Conservation (phyloP, 768 basidiomycete genomes). For the Pleurotus platypus region DNA sequence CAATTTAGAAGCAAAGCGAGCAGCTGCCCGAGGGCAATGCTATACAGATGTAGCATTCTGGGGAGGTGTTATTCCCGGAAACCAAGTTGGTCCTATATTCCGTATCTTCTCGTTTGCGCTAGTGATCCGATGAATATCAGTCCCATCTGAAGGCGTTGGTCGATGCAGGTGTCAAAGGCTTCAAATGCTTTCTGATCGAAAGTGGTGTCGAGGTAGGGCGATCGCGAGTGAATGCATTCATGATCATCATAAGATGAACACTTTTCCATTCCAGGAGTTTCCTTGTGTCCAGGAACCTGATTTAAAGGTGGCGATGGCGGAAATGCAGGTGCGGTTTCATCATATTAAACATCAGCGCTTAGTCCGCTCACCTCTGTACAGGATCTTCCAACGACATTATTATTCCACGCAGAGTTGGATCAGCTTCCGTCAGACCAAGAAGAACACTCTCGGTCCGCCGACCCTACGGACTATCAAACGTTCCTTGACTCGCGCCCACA, state of each 20-base stretch:
- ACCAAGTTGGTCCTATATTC: conserved; percentile 51
- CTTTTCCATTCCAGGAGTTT: conserved; percentile 65
- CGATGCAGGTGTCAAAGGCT: conserved; percentile 82
- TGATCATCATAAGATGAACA: conserved; percentile 8
- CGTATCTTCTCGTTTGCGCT: neutral
- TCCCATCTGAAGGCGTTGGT: conserved; percentile 72
- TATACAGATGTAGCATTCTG: conserved; percentile 86
- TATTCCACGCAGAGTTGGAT: conserved; percentile 93
- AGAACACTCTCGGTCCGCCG: conserved; percentile 15
- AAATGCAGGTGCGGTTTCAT: conserved; percentile 56
- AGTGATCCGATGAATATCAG: conserved; percentile 30
- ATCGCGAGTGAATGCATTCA: neutral
- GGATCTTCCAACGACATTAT: conserved; percentile 66
- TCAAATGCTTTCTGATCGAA: conserved; percentile 96
- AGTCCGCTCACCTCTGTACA: conserved; percentile 23
- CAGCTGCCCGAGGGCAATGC: conserved; percentile 69
- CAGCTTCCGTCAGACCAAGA: conserved; percentile 8
- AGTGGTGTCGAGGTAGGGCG: conserved; percentile 83
- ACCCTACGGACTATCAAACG: conserved; percentile 65
- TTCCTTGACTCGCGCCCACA: conserved; percentile 87
- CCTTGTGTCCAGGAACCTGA: conserved; percentile 78
- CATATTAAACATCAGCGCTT: neutral
- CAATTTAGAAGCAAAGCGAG: conserved; percentile 69
- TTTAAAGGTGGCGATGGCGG: conserved; percentile 64
- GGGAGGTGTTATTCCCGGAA: conserved; percentile 93